These are phyloP conservation scores for Hanseniaspora mollemarum DNA, from an alignment of 805 yeast species.

Conservation along the genomic window DNA sequence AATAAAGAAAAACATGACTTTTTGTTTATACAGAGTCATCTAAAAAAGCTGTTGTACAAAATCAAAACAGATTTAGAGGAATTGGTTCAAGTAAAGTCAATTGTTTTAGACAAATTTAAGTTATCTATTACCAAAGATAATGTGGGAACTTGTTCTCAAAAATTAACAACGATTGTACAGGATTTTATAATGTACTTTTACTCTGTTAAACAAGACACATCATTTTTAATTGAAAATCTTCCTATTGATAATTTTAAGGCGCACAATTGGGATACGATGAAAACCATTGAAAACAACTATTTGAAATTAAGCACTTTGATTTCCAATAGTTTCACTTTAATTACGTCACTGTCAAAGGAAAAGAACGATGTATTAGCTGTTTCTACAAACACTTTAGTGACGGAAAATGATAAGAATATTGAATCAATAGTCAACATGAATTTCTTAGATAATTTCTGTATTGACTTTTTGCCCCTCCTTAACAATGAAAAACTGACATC, in stretches of 20 bases:
- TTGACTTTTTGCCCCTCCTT: not conserved
- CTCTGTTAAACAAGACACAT: constrained; percentile 9
- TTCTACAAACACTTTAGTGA: not conserved
- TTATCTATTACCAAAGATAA: constrained; percentile 35
- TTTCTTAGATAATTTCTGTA: constrained; percentile 6
- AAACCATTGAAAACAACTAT: not conserved
- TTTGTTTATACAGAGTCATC: constrained; percentile 3
- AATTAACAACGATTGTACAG: constrained; percentile 36
- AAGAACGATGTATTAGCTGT: not conserved
- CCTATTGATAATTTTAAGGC: not conserved
- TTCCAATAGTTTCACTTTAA: not conserved
- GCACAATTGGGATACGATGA: constrained; percentile 14
- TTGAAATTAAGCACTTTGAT: not conserved
- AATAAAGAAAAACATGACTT: not conserved
- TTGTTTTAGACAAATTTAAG: constrained; percentile 33
- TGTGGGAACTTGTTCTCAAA: constrained; percentile 24
- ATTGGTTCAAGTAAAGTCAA: constrained; percentile 31
- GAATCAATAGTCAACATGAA: constrained; percentile 5
- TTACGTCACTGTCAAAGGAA: not conserved
- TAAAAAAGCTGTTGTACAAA: constrained; percentile 18
- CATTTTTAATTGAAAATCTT: constrained; percentile 23
- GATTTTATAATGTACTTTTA: constrained; percentile 38
- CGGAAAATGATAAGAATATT: not conserved
- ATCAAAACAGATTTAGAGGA: constrained; percentile 21
- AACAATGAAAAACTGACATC: not conserved